These are phyloP conservation scores for Lentinula guzmanii DNA, from an alignment of 768 basidiomycete species.

Conservation along the genomic window DNA sequence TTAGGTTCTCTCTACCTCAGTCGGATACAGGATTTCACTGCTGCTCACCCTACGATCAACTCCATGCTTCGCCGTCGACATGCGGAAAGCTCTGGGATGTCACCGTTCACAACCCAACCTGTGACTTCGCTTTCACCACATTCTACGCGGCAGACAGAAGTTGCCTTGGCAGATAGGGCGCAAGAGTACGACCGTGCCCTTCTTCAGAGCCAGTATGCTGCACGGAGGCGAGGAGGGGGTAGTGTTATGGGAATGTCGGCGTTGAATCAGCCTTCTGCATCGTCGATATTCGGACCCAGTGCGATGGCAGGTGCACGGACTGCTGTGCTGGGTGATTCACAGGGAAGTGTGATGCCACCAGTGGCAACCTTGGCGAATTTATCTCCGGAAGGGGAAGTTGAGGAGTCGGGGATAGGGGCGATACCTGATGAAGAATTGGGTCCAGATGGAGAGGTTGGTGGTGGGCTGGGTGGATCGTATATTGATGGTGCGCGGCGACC, in stretches of 20 bases:
- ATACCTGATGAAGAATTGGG: slow-evolving; percentile 43
- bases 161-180: slow-evolving; percentile 43
- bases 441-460: slow-evolving; percentile 50
- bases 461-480: slow-evolving; percentile 67
- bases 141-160: slow-evolving; percentile 26
- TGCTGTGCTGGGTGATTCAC: slow-evolving; percentile 71
- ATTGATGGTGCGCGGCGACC: slow-evolving; percentile 57
- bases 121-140: not conserved
- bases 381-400: slow-evolving; percentile 8
- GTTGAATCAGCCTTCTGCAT: slow-evolving; percentile 31
- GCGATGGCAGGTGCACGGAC: slow-evolving; percentile 57
- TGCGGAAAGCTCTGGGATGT: slow-evolving; percentile 18
- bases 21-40: slow-evolving; percentile 69
- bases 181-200: slow-evolving; percentile 74
- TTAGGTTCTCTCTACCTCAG: slow-evolving; percentile 86
- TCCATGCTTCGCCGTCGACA: slow-evolving; percentile 11
- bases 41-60: slow-evolving; percentile 33
- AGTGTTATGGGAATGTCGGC: slow-evolving; percentile 46
- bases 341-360: slow-evolving; percentile 39
- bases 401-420: slow-evolving; percentile 7
- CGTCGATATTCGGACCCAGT: slow-evolving; percentile 40
- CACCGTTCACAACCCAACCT: slow-evolving; percentile 3
- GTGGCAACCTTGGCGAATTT: slow-evolving; percentile 10
- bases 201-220: slow-evolving; percentile 58
- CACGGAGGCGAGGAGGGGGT: slow-evolving; percentile 36